Evolutionary conservation across 1,139 yeast genomes (phyloP), one percentile per base, ranked within the genome.

Genomic region (Blastobotrys petasosporus): DNA sequence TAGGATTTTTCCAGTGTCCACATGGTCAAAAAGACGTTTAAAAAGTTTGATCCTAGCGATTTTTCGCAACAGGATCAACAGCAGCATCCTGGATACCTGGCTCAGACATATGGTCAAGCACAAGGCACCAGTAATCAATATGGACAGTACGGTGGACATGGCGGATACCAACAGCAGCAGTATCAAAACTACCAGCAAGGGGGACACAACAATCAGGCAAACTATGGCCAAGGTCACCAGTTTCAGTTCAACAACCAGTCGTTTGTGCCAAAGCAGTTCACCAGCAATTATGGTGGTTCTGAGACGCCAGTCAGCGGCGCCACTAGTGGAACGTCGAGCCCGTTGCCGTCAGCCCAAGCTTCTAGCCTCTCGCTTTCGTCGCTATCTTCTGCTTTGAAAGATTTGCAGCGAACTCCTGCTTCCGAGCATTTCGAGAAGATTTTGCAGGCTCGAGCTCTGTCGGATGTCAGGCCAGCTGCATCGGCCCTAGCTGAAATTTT

Each of bases 331-430:
- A 13, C 49, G n/a, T 35, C 44, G 28, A 55, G 58, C 16, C 57
- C 58, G 17, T 41, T 42, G 11, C 44, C 46, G 11, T 51, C 55
- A 29, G 50, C 52, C 2, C 50, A 45, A 15, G 58, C 65, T 3
- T 65, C 75, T 3, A 79, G 86, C 2, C 73, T 87, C 17, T 85
- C 95, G 4, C 70, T 85, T 54, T 67, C 85, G 8, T 82, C 92
- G 8, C 70, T 88, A 50, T 78, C 77, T 51, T 75, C 85, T n/a
- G 85, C 92, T 8, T 71, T 87, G 60, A 74, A 75, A 51, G 85
- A 83, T 56, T 68, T 88, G 53, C 76, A 74, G 33, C 62, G 79
- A 40, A 69, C 84, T n/a, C 95, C 96, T 15, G 72, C 88, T 51
- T 75, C 82, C 42, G 81, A 76, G 32, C 65, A 74, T 50, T 69